Percentiles rank a stretch among this genome's conserved stretches.
phyloP scores from a whole-genome alignment of 176 grass and related monocot genomes.

The Cenchrus fungigraminus region DNA sequence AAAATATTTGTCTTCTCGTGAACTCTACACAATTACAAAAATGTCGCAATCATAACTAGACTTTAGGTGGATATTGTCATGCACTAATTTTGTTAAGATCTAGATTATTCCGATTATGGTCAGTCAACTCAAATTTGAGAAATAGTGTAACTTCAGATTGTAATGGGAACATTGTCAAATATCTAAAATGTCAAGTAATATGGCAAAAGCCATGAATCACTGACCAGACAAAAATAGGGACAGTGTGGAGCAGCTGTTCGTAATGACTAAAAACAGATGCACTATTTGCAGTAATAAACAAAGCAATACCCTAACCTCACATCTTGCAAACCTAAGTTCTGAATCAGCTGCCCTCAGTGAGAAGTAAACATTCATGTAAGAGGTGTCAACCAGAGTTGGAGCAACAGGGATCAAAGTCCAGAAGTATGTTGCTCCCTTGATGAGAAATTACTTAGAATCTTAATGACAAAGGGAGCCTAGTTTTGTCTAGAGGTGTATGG shows the following conservation, averaged over 20 bases:
- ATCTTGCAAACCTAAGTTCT: not conserved
- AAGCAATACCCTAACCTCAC: not conserved
- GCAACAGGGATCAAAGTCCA: not conserved
- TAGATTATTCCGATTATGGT: not conserved
- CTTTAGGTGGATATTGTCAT: not conserved
- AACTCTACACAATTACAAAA: constrained; percentile 23
- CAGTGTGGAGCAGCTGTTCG: not conserved
- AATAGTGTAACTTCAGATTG: not conserved
- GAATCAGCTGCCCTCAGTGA: not conserved
- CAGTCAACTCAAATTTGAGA: not conserved
- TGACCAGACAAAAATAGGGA: not conserved
- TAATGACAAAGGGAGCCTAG: not conserved
- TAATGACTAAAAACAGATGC: constrained; percentile 10
- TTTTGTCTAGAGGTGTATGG: constrained; percentile 3
- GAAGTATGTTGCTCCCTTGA: not conserved
- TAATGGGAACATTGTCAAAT: not conserved
- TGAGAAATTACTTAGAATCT: constrained; percentile 14
- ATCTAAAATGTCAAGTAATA: not conserved
- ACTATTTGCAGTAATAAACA: constrained; percentile 8
- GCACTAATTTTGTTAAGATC: not conserved
- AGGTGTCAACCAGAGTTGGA: not conserved
- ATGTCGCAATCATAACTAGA: constrained; percentile 18
- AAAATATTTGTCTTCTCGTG: constrained; percentile 1
- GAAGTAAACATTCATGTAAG: constrained; percentile 19
- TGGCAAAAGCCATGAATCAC: constrained; percentile 16